A percentile compares a stretch with the other conserved stretches of the same genome.
Conservation (phyloP, 257 asterid species). For the Leonotis leonurus region DNA sequence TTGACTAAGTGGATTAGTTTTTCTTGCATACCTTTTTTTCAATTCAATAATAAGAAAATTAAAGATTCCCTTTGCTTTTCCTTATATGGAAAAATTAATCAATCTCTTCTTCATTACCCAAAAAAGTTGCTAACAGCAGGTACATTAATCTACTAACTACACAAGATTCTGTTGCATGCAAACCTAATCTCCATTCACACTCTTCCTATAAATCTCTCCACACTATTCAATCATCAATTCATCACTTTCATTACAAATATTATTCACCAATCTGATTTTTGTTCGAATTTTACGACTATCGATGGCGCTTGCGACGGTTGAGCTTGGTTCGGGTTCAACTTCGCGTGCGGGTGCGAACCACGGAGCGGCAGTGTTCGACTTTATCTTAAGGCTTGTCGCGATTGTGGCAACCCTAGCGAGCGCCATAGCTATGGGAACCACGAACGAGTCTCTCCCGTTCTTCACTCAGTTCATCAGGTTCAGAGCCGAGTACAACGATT, state of each 20-base stretch:
- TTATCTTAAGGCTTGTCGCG: slow-evolving; percentile 40
- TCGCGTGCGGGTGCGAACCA: slow-evolving; percentile 20
- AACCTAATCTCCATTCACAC: slow-evolving; percentile 11
- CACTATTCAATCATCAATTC: not conserved
- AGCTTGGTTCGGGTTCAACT: slow-evolving; percentile 23
- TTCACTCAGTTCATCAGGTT: slow-evolving; percentile 45
- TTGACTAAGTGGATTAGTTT: slow-evolving; percentile 5
- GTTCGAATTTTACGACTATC: not conserved
- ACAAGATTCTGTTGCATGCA: not conserved
- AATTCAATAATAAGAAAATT: not conserved
- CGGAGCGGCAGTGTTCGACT: slow-evolving; percentile 43
- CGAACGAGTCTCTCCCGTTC: slow-evolving; percentile 35
- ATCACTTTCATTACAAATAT: not conserved
- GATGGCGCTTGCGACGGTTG: slow-evolving; percentile 20
- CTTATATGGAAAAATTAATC: slow-evolving; percentile 4
- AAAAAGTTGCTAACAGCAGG: slow-evolving; percentile 27
- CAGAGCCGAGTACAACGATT: slow-evolving; percentile 44
- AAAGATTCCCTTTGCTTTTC: not conserved
- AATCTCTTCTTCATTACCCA: not conserved
- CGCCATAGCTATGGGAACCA: slow-evolving; percentile 59
- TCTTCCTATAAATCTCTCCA: slow-evolving; percentile 20
- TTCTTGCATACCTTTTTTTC: not conserved
- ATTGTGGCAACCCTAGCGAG: slow-evolving; percentile 48
- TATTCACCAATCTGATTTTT: not conserved
- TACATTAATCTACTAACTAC: slow-evolving; percentile 25